Percentiles rank a stretch among this genome's conserved stretches.
These are phyloP conservation scores for Erucastrum elatum DNA, from an alignment of 345 rosid species.

Conservation along the genomic window DNA sequence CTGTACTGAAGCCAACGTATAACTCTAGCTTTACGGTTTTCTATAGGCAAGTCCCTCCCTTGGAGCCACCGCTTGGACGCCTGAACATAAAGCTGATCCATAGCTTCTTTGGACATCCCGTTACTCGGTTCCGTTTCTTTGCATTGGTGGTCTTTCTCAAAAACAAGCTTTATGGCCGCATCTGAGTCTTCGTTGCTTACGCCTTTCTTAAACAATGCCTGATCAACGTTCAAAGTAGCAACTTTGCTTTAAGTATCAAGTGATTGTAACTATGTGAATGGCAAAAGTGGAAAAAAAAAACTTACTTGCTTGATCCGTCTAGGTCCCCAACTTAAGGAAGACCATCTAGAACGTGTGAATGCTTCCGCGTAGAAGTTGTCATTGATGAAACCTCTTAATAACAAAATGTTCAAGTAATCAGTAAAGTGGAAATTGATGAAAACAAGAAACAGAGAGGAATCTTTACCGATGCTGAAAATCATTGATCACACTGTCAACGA, in stretches of 20 bases:
- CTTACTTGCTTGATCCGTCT: slow-evolving; percentile 84
- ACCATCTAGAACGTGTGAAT: slow-evolving; percentile 75
- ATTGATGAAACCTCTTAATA: slow-evolving; percentile 67
- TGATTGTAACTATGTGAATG: slow-evolving; percentile 14
- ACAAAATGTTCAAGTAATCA: neutral
- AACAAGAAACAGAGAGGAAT: neutral
- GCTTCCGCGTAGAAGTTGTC: slow-evolving; percentile 79
- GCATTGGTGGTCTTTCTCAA: slow-evolving; percentile 43
- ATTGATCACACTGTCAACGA: slow-evolving; percentile 51
- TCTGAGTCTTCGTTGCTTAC: slow-evolving; percentile 53
- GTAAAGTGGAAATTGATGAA: slow-evolving; percentile 5
- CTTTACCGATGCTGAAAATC: slow-evolving; percentile 61
- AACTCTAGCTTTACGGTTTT: slow-evolving; percentile 72
- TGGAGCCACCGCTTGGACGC: slow-evolving; percentile 73
- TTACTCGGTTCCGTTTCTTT: slow-evolving; percentile 45
- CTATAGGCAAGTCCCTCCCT: slow-evolving; percentile 58
- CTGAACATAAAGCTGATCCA: slow-evolving; percentile 68
- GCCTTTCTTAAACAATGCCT: slow-evolving; percentile 76
- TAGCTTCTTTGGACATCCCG: slow-evolving; percentile 59
- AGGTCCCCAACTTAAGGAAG: slow-evolving; percentile 89
- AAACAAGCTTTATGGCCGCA: slow-evolving; percentile 69
- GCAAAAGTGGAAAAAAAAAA: neutral
- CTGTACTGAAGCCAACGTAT: slow-evolving; percentile 91
- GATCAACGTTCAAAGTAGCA: no score
- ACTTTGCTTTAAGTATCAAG: neutral